Evolutionary conservation across 805 yeast species (phyloP).

Genomic region (Metschnikowia aberdeeniae): DNA sequence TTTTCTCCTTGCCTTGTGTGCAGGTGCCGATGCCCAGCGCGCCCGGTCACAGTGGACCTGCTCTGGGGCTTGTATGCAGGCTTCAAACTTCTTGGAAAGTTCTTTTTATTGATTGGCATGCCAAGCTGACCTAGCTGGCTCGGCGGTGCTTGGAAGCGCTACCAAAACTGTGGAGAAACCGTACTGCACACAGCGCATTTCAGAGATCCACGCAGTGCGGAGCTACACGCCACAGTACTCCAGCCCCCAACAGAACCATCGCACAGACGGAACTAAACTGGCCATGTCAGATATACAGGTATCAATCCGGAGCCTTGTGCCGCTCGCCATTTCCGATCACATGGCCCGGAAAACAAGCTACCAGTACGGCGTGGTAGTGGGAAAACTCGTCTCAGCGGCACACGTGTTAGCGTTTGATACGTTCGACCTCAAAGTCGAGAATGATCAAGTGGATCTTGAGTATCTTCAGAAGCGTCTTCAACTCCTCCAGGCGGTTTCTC

Average conservation of each 20-base stretch:
- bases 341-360: slow-evolving; percentile 18
- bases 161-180: too few relatives aligned
- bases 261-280: background rate
- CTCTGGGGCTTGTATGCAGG: background rate
- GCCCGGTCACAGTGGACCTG: background rate
- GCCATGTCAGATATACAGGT: background rate
- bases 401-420: slow-evolving; percentile 20
- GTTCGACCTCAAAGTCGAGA: slow-evolving; percentile 25
- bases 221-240: background rate
- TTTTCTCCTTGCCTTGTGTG: slow-evolving; percentile 5
- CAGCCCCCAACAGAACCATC: background rate
- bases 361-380: slow-evolving; percentile 29
- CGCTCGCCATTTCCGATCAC: slow-evolving; percentile 31
- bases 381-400: slow-evolving; percentile 10
- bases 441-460: slow-evolving; percentile 19
- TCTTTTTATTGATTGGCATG: too few relatives aligned
- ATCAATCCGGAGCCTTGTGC: slow-evolving; percentile 23
- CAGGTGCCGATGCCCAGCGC: slow-evolving; percentile 2
- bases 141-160: too few relatives aligned
- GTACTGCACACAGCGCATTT: too few relatives aligned
- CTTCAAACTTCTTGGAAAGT: too few relatives aligned
- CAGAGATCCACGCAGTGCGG: too few relatives aligned
- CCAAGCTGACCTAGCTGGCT: too few relatives aligned
- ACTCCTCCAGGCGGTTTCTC: slow-evolving; percentile 28
- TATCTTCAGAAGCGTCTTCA: slow-evolving; percentile 24